These are phyloP conservation scores for Zygosaccharomyces rouxii DNA, from an alignment of 805 yeast genomes.

Conservation along the genomic window DNA sequence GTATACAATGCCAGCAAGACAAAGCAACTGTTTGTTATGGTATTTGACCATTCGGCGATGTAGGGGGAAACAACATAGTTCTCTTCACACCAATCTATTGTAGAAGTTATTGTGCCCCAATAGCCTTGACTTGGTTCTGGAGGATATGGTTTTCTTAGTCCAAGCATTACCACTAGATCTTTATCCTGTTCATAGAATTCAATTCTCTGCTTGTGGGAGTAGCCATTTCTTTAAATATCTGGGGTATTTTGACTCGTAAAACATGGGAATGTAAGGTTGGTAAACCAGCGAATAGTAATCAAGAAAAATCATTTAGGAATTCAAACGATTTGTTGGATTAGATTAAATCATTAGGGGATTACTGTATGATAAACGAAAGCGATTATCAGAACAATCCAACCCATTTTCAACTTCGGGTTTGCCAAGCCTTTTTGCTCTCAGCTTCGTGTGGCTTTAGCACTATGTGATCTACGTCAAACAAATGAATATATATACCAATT, in stretches of 20 bases:
- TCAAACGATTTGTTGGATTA: no score
- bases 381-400: not conserved
- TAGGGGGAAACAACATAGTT: conserved; percentile 83
- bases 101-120: conserved; percentile 85
- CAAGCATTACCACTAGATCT: not conserved
- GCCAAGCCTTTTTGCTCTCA: not conserved
- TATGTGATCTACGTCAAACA: not conserved
- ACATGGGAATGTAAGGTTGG: no score
- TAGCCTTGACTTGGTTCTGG: conserved; percentile 51
- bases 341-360: no score
- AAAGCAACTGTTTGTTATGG: conserved; percentile 66
- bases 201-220: no score
- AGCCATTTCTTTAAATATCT: not conserved
- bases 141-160: conserved; percentile 45
- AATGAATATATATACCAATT: not conserved
- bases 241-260: not conserved
- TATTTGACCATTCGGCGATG: conserved; percentile 87
- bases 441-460: not conserved
- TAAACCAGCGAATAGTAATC: no score
- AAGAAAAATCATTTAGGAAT: no score
- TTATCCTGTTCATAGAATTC: not conserved
- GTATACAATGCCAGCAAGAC: conserved; percentile 58
- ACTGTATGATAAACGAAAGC: not conserved
- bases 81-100: conserved; percentile 99
- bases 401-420: not conserved